Base-by-base conservation (phyloP, 768 basidiomycete species). In the Hortiboletus flavorubellus region DNA sequence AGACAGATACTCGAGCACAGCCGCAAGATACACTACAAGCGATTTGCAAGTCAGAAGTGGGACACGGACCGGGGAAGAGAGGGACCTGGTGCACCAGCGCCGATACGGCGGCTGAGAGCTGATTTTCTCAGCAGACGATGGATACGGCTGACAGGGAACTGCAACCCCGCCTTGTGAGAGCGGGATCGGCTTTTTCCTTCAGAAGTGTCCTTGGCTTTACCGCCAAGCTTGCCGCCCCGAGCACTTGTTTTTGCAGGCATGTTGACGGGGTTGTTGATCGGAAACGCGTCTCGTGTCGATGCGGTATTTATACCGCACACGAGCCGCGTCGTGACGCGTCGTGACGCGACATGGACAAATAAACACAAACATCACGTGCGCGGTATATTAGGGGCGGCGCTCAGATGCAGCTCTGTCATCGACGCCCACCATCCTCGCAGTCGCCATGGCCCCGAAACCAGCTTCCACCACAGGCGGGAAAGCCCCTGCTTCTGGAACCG, bases 111-210 rank as follows among this genome's bases (percentile, higher is more conserved):
- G 33, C 90, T 87, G 63, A 91, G 91, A 76, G 90, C 90, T 58
- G 90, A 89, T 71, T 81, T 83, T 80, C 93, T 91, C 66, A 95
- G 73, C 59, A 89, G 80, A 80, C 91, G 87, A 72, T 93, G 91
- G 64, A 94, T 86, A 85, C 93, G 67, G 77, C 93, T 91, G 65
- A 96, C 93, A 43, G 93, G 93, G 76, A 89, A 89, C 72, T 90
- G 88, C 50, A 90, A 85, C 54, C 88, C 88, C 41, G 88, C 87
- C 66, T 81, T 84, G 39, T 85, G 80, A 12, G 87, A 89, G 60
- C 88, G 88, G 1, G 87, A 87, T 57, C 82, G 81, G 11, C 81
- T 70, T 83, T 88, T 67, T 59, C 56, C 21, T 66, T 67, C 8
- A 76, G 5, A 2, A 2, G 2, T 76, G 39, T 67, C 73, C 40